Base-by-base conservation (phyloP, 495 filamentous ascomycete genomes). In the Friedmanniomyces simplex region DNA sequence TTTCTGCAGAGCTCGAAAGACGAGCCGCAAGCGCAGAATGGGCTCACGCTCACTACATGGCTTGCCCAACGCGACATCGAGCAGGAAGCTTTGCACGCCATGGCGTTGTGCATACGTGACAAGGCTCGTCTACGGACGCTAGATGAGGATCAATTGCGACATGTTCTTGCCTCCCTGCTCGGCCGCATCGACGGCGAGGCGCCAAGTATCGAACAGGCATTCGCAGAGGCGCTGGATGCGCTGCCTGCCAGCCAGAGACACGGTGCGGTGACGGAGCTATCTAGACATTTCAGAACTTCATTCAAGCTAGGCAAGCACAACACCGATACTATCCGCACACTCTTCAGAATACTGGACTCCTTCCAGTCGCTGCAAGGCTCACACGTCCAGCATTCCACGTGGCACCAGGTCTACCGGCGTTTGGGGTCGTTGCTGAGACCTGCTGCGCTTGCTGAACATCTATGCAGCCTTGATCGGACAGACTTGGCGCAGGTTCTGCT, bases 401-500 rank as follows among this genome's bases (percentile, higher is more conserved):
- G 58, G 58, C 4, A 14, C n/a, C 24, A 30, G 14, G 20, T 61
- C 20, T 61, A 61, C 47, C 2, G n/a, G 12, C 22, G 13, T 1
- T 11, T 63, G 1, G 43, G 57, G 11, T 11, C 32, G 18, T 25
- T 50, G 10, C 41, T 58, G 12, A 12, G 14, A 16, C 50, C 48
- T 10, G 43, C 51, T 10, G 39, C 52, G n/a, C 47, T 63, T 28
- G 13, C 51, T 14, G 20, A 36, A 16, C 61, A 63, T 28, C 39
- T 63, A 16, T 13, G 42, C 14, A 24, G 13, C 6, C 30, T 63
- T 1, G 7, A 24, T 11, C 11, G 24, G 8, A 8, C 16, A 1
- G 21, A 57, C 16, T 32, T 63, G 11, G 46, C 43, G 20, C n/a
- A 39, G 14, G 48, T 51, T 6, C n/a, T 63, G 39, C 42, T 63